Conservation (phyloP, 495 filamentous ascomycete species). For the Trichodelitschia bisporula region DNA sequence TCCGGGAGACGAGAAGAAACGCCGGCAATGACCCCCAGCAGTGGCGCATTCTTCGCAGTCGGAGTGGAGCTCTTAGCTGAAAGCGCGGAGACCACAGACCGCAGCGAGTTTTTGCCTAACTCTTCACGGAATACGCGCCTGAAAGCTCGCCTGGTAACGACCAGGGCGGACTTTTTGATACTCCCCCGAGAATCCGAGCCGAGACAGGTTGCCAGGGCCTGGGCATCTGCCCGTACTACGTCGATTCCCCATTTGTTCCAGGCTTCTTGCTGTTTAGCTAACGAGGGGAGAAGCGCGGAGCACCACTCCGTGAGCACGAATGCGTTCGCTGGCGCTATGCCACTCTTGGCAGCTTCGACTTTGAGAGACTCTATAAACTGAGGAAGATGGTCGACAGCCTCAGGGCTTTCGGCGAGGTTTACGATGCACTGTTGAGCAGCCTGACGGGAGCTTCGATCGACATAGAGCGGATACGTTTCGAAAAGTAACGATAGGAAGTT, state of each 20-base stretch:
- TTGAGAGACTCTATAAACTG: slow-evolving; percentile 31
- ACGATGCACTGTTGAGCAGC: slow-evolving; percentile 57
- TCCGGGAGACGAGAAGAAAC: slow-evolving; percentile 47
- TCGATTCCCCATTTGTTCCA: slow-evolving; percentile 46
- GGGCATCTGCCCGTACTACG: slow-evolving; percentile 33
- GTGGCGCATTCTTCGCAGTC: slow-evolving; percentile 38
- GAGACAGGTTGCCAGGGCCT: slow-evolving; percentile 52
- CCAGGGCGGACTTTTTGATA: slow-evolving; percentile 21
- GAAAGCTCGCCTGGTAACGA: slow-evolving; percentile 27
- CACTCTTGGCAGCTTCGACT: slow-evolving; percentile 42
- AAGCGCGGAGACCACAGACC: slow-evolving; percentile 36
- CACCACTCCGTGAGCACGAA: slow-evolving; percentile 88
- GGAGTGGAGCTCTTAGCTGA: slow-evolving; percentile 35
- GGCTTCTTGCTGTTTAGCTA: slow-evolving; percentile 20
- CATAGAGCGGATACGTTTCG: slow-evolving; percentile 65
- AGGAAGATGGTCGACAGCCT: slow-evolving; percentile 27
- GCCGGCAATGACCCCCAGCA: slow-evolving; percentile 67
- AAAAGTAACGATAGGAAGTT: slow-evolving; percentile 45
- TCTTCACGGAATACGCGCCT: slow-evolving; percentile 37
- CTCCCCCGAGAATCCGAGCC: slow-evolving; percentile 30
- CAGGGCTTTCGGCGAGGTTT: slow-evolving; percentile 27
- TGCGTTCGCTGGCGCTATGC: slow-evolving; percentile 51
- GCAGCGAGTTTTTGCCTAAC: slow-evolving; percentile 32
- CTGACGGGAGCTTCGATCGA: slow-evolving; percentile 57
- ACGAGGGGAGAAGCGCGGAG: slow-evolving; percentile 41